Percentiles rank a stretch among this genome's conserved stretches.
Evolutionary conservation across 177 flowering plant genomes (phyloP).

Genomic region (Vitis hybrid): DNA sequence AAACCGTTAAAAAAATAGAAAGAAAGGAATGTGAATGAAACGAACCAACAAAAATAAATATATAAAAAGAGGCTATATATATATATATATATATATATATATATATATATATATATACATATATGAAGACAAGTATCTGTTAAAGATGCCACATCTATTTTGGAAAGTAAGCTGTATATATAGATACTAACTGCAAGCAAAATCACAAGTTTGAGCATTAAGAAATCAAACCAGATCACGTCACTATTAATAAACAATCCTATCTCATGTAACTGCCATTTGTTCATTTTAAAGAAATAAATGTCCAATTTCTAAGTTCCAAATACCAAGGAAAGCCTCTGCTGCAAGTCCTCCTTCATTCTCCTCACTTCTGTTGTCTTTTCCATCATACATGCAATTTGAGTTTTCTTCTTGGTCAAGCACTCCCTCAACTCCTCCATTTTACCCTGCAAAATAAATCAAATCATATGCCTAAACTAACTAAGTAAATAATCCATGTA

Average conservation of each 20-base stretch:
- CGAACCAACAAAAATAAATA: neutral
- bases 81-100: too few species aligned
- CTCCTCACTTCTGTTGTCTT: conserved; percentile 67
- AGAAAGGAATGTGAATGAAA: neutral
- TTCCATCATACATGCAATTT: conserved; percentile 60
- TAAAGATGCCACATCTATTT: too few species aligned
- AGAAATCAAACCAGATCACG: too few species aligned
- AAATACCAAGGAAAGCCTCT: conserved; percentile 62
- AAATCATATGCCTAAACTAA: neutral
- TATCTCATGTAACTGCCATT: too few species aligned
- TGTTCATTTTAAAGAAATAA: too few species aligned
- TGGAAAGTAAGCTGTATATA: too few species aligned
- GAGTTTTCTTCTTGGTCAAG: conserved; percentile 50
- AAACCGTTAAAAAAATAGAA: neutral
- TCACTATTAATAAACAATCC: too few species aligned
- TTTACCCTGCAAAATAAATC: conserved; percentile 39
- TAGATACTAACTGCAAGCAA: too few species aligned
- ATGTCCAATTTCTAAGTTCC: neutral
- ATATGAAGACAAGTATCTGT: too few species aligned
- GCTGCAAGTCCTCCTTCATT: conserved; percentile 61
- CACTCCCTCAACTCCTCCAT: conserved; percentile 45
- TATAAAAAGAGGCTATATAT: too few species aligned
- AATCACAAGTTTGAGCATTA: too few species aligned
- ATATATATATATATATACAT: too few species aligned
- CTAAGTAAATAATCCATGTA: neutral